Base-by-base conservation (phyloP, 176 grass and related monocot species). In the Carex parvula region DNA sequence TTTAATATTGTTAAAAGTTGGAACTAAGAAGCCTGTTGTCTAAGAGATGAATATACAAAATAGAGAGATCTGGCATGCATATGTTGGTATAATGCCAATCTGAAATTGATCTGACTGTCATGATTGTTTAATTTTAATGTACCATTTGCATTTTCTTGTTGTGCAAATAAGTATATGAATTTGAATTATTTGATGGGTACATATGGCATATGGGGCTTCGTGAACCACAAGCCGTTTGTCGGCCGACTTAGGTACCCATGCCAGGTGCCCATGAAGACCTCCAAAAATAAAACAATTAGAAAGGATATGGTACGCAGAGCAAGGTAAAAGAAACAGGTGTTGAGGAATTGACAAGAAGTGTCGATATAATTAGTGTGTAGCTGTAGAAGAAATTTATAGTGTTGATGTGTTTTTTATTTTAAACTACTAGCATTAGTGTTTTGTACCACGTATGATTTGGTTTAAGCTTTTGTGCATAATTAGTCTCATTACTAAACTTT, bases 231-330 rank as follows among this genome's bases (percentile, higher is more conserved):
- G 66, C 88, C 93, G 0, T 81, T 94, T 69, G 24, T 85, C 1
- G 90, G 89, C 81, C 82, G 87, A 73, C 91, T 94, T 57, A 90
- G 91, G 39, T 69, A 93, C 7, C 82, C 84, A 8, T 85, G 96
- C 16, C 93, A 99, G 85, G 96, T 99, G 74, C 96, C 96, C 4
- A 56, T 89, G 80, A 89, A 92, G 84, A 94, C 90, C 44, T 82
- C 93, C 44, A 99, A 95, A 93, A 93, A 93, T 30, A 91, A 99
- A 62, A 70, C 81, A 15, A 88, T 99, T 66, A 95, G 97, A 85
- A 92, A 99, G 87, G 97, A 99, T 42, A 80, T 99, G 61, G 82
- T 93, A 77, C 85, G 81, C 5, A 74, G 97, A 82, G 20, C 60
- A 66, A n/a, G 80, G 41, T 44, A 82, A 82, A 52, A 52, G 5